Evolutionary conservation across 1,284 basidiomycete genomes (phyloP).

Genomic region (Ceratobasidium sp.): DNA sequence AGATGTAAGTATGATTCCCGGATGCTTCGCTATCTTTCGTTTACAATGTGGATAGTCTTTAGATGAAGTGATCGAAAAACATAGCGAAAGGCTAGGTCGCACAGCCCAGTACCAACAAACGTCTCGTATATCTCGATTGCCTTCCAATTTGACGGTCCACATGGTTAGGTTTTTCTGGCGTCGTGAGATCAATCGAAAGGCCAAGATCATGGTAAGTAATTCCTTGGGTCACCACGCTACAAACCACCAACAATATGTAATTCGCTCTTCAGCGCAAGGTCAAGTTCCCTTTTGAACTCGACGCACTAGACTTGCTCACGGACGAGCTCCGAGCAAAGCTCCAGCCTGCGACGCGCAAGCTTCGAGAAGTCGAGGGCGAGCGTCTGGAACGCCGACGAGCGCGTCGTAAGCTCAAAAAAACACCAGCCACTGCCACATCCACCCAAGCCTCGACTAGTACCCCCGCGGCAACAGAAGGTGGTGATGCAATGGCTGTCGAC

Average conservation of each 20-base stretch:
- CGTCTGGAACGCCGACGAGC: constrained; percentile 87
- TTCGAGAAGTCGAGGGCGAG: constrained; percentile 86
- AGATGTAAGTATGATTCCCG: constrained; percentile 70
- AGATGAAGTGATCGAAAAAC: constrained; percentile 88
- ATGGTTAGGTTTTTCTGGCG: constrained; percentile 98
- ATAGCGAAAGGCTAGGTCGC: constrained; percentile 81
- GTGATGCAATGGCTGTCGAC: constrained; percentile 45
- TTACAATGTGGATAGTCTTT: constrained; percentile 69
- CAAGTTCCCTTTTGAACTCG: constrained; percentile 90
- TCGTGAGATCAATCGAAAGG: constrained; percentile 89
- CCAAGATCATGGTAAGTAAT: constrained; percentile 84
- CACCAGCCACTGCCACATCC: constrained; percentile 26
- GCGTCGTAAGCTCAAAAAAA: constrained; percentile 75
- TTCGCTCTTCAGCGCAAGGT: constrained; percentile 79
- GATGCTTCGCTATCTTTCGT: constrained; percentile 5
- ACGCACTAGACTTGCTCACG: constrained; percentile 85
- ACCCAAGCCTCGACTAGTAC: constrained; percentile 18
- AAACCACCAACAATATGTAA: neutral
- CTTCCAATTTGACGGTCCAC: constrained; percentile 86
- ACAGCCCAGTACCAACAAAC: constrained; percentile 87
- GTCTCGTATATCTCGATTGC: constrained; percentile 86
- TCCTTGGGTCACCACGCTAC: neutral
- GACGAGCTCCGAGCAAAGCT: constrained; percentile 83
- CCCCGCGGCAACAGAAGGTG: constrained; percentile 52
- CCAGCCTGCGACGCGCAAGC: constrained; percentile 75